phyloP scores from a whole-genome alignment of 257 asterid species.

The Solanum stenotomum region DNA sequence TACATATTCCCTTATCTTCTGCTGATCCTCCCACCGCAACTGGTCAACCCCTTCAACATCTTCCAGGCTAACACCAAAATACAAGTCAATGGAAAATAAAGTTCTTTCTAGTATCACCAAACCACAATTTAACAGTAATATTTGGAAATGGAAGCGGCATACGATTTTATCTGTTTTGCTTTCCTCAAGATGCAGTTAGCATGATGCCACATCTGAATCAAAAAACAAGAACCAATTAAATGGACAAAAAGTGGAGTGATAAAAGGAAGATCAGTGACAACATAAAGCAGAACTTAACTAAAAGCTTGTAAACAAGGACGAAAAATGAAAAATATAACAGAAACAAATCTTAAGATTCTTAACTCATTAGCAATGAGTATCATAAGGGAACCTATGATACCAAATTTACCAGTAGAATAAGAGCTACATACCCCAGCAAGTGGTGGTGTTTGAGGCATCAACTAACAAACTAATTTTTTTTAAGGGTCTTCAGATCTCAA shows the following conservation, averaged over 20 bases:
- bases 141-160: slow-evolving; percentile 12
- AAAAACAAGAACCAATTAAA: slow-evolving; percentile 13
- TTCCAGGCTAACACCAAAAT: slow-evolving; percentile 39
- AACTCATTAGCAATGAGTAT: neutral
- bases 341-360: neutral
- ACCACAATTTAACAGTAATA: neutral
- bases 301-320: neutral
- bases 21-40: slow-evolving; percentile 96
- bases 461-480: neutral
- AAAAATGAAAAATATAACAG: neutral
- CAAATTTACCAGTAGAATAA: neutral
- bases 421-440: neutral
- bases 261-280: neutral
- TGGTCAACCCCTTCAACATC: slow-evolving; percentile 89
- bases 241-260: neutral
- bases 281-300: neutral
- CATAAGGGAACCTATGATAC: neutral
- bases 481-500: neutral
- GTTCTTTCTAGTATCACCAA: neutral
- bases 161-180: slow-evolving; percentile 72
- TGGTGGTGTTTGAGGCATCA: neutral
- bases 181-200: slow-evolving; percentile 65
- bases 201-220: slow-evolving; percentile 93
- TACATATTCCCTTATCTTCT: slow-evolving; percentile 58
- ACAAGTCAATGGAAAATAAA: neutral